A percentile compares a stretch with the other conserved stretches of the same genome.
phyloP scores from a whole-genome alignment of 345 rosid genomes.

The Eucalyptus camaldulensis region DNA sequence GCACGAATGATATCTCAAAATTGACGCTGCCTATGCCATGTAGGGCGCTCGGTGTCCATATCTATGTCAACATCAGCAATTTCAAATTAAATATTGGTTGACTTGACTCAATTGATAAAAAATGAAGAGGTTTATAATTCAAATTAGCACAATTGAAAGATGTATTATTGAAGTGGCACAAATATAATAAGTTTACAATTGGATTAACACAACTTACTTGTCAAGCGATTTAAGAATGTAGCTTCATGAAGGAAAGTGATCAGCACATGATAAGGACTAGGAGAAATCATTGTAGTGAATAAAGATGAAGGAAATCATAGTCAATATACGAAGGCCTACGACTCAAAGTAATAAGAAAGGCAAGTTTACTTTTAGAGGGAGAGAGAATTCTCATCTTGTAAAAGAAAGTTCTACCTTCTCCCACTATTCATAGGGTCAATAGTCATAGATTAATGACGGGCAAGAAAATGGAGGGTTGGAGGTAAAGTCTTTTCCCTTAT shows the following conservation, averaged over 20 bases:
- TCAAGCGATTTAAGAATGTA: neutral
- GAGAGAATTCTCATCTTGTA: neutral
- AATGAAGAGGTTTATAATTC: too few relatives aligned
- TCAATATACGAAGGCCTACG: neutral
- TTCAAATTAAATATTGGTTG: too few relatives aligned
- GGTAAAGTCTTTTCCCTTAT: neutral
- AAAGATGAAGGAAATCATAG: neutral
- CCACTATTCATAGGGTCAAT: neutral
- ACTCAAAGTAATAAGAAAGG: neutral
- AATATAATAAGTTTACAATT: too few relatives aligned
- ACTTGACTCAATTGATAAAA: too few relatives aligned
- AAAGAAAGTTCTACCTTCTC: neutral
- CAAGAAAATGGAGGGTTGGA: neutral
- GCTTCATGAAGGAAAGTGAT: neutral
- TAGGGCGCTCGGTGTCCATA: too few relatives aligned
- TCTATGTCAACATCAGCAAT: too few relatives aligned
- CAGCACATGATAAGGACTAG: neutral
- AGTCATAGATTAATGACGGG: fast-evolving
- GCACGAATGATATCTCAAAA: too few relatives aligned
- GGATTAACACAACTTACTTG: neutral
- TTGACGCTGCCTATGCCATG: too few relatives aligned
- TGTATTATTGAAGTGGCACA: fast-evolving
- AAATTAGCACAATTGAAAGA: too few relatives aligned
- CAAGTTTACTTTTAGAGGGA: neutral
- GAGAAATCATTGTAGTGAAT: neutral